A percentile compares a stretch with the other conserved stretches of the same genome.
Evolutionary conservation across 352 stramenopile species (phyloP).

Genomic region (Phytophthora podocarpi): DNA sequence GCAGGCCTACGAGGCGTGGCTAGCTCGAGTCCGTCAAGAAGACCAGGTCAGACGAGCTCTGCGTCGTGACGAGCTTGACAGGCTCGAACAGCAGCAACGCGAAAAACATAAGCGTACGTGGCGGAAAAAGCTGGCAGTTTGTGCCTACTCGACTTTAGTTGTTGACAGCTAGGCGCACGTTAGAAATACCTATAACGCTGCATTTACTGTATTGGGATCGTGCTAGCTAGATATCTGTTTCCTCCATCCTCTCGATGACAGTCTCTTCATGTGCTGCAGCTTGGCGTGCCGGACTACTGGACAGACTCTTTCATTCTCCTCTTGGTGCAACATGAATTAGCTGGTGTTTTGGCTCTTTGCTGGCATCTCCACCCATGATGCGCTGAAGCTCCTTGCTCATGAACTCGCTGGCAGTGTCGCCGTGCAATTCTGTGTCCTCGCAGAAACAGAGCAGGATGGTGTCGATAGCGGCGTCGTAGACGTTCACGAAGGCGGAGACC

Average conservation of each 20-base stretch:
- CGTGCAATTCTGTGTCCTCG: conserved; percentile 86
- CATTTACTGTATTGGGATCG: too few species aligned
- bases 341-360: conserved; percentile 30
- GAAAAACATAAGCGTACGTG: conserved; percentile 52
- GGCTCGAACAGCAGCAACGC: conserved; percentile 34
- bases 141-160: conserved; percentile 60
- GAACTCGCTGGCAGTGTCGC: conserved; percentile 64
- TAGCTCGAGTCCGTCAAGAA: conserved; percentile 53
- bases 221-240: conserved; percentile 53
- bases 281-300: conserved; percentile 1
- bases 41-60: conserved; percentile 47
- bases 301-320: background rate
- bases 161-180: background rate
- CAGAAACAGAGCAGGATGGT: too few species aligned
- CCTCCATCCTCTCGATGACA: conserved; percentile 25
- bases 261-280: conserved; percentile 1
- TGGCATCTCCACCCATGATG: conserved; percentile 53
- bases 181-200: background rate
- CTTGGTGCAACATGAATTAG: conserved; percentile 46
- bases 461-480: conserved; percentile 95
- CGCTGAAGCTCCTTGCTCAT: conserved; percentile 78
- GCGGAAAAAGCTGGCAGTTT: conserved; percentile 73
- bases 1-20: conserved; percentile 46
- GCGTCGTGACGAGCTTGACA: conserved; percentile 26
- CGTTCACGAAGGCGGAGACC: conserved; percentile 90